Evolutionary conservation across 176 grass and related monocot genomes (phyloP).

Genomic region (Eragrostis curvula): DNA sequence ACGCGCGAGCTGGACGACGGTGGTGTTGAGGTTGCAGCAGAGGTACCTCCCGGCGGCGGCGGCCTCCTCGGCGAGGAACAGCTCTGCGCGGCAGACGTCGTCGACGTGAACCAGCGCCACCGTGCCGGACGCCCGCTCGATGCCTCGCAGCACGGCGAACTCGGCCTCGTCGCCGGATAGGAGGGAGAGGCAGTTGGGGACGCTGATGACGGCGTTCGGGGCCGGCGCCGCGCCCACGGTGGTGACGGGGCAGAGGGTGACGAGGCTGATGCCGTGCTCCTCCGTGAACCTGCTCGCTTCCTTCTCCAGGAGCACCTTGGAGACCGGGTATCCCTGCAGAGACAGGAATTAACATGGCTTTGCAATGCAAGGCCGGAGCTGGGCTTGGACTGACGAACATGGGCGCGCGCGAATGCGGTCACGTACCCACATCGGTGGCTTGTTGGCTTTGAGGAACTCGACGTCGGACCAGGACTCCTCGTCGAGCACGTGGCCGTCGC

Average conservation of each 20-base stretch:
- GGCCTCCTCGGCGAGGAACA: conserved; percentile 49
- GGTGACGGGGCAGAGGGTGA: conserved; percentile 39
- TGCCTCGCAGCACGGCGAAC: conserved; percentile 16
- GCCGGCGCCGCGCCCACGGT: conserved; percentile 40
- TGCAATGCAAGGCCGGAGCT: no score
- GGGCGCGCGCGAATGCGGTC: neutral
- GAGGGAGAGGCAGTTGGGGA: conserved; percentile 40
- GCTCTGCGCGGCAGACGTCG: conserved; percentile 71
- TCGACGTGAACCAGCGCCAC: conserved; percentile 43
- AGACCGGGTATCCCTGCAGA: conserved; percentile 52
- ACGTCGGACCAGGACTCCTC: conserved; percentile 77
- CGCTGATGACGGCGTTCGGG: neutral
- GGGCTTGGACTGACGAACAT: neutral
- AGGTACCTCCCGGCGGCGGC: conserved; percentile 53
- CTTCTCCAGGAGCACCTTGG: conserved; percentile 65
- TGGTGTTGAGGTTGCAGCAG: conserved; percentile 56
- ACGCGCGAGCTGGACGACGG: conserved; percentile 19
- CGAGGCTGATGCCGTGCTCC: conserved; percentile 59
- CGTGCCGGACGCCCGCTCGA: neutral
- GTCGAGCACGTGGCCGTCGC: conserved; percentile 55
- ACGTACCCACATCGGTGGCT: conserved; percentile 48
- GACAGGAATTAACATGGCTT: no score
- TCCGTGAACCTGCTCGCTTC: conserved; percentile 48
- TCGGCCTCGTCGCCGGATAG: conserved; percentile 40
- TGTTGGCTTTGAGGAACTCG: conserved; percentile 38